Conservation (phyloP, 2,329 filamentous ascomycete genomes). For the Albophoma yamanashiensis region DNA sequence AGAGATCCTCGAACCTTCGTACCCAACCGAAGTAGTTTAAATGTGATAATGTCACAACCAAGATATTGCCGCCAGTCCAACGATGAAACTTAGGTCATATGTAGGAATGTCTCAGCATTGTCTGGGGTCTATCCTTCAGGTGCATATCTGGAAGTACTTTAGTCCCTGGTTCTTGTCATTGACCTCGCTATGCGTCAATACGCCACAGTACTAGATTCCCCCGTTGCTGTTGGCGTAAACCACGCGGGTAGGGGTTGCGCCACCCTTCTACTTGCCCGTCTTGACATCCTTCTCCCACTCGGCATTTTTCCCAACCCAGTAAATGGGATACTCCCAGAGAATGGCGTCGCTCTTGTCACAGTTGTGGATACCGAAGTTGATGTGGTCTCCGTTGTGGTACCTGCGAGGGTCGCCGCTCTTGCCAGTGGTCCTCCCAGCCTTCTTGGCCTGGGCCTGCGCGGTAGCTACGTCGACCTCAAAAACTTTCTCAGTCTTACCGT, state of each 20-base stretch:
- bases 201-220: constrained; percentile 1
- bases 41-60: too few relatives aligned
- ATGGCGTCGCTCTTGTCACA: background rate
- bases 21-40: too few relatives aligned
- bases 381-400: constrained; percentile 1
- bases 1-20: too few relatives aligned
- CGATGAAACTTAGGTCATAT: background rate
- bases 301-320: constrained; percentile 1
- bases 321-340: constrained; percentile 4
- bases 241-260: constrained; percentile 3
- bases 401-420: constrained; percentile 4
- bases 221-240: constrained; percentile 3
- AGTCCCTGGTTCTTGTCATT: constrained; percentile 1
- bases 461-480: background rate
- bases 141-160: constrained; percentile 1
- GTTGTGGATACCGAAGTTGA: background rate
- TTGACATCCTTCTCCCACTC: constrained; percentile 2
- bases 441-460: background rate
- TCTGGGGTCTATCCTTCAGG: background rate
- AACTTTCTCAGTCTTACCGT: background rate
- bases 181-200: constrained; percentile 3
- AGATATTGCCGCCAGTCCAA: background rate
- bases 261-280: constrained; percentile 1
- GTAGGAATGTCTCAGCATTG: background rate
- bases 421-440: constrained; percentile 1